Conservation (phyloP, 441 rosid genomes). For the Raphanus hybrid region DNA sequence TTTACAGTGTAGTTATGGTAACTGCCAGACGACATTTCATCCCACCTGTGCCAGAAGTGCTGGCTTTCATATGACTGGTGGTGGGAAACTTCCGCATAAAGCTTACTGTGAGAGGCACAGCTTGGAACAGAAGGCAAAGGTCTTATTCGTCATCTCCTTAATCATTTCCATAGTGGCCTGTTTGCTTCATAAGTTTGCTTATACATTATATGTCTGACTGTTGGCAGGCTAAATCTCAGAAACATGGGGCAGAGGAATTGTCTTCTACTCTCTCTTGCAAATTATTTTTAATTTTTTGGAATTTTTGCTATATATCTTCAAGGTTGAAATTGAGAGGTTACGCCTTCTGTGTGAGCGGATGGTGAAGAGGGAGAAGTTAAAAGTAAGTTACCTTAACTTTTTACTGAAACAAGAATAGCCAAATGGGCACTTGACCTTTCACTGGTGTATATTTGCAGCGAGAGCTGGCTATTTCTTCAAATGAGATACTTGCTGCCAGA, state of each 20-base stretch:
- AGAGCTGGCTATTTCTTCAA: constrained; percentile 83
- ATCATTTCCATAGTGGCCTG: too few species aligned
- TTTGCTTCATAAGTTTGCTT: too few species aligned
- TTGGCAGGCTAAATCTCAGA: constrained; percentile 78
- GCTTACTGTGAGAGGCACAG: constrained; percentile 95
- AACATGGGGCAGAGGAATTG: constrained; percentile 83
- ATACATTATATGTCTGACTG: too few species aligned
- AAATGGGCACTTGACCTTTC: constrained; percentile 12
- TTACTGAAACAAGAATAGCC: too few species aligned
- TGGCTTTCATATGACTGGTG: constrained; percentile 77
- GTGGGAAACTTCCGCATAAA: constrained; percentile 88
- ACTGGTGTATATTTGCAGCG: constrained; percentile 59
- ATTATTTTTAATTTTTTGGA: too few species aligned
- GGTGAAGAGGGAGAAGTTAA: constrained; percentile 89
- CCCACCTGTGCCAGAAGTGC: constrained; percentile 92
- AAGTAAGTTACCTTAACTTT: too few species aligned
- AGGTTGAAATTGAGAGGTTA: too few species aligned
- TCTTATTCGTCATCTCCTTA: constrained; percentile 33
- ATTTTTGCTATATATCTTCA: too few species aligned
- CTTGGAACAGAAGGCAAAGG: constrained; percentile 91
- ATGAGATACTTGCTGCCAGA: constrained; percentile 77
- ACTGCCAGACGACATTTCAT: constrained; percentile 94
- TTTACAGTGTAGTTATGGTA: constrained; percentile 90
- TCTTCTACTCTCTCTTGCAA: too few species aligned
- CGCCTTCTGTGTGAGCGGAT: constrained; percentile 99